These are phyloP conservation scores for Hygrophorus pudorinus DNA, from an alignment of 768 basidiomycete species.

Conservation along the genomic window DNA sequence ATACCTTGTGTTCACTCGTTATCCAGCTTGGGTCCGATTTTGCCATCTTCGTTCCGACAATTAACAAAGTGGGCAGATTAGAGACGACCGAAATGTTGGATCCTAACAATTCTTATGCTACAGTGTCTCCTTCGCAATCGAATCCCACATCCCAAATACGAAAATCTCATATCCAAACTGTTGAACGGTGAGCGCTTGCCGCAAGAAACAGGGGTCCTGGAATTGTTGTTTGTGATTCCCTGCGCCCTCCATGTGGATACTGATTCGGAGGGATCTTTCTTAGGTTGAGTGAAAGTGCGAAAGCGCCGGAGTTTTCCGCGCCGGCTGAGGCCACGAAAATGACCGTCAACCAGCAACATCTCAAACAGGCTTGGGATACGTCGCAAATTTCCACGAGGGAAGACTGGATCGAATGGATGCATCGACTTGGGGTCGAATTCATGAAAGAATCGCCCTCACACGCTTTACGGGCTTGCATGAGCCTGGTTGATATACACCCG, in stretches of 20 bases:
- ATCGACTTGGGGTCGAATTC: constrained; percentile 83
- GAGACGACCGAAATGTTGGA: background rate
- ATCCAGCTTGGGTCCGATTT: constrained; percentile 94
- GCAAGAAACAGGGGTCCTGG: constrained; percentile 69
- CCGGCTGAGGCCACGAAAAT: constrained; percentile 83
- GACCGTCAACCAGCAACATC: constrained; percentile 91
- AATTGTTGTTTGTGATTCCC: constrained; percentile 42
- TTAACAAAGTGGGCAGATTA: constrained; percentile 71
- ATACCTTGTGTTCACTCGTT: constrained; percentile 85
- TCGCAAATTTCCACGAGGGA: constrained; percentile 66
- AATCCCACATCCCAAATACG: constrained; percentile 76
- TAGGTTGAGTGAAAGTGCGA: constrained; percentile 49
- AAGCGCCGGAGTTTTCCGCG: constrained; percentile 64
- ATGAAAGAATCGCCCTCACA: constrained; percentile 98
- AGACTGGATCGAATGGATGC: constrained; percentile 97
- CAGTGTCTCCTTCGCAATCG: constrained; percentile 71
- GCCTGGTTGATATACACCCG: constrained; percentile 81
- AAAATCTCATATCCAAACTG: constrained; percentile 79
- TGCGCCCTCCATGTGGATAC: background rate
- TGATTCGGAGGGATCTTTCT: constrained; percentile 3
- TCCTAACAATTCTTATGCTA: background rate
- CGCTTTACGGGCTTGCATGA: constrained; percentile 95
- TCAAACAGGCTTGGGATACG: constrained; percentile 94
- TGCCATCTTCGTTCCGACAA: constrained; percentile 94
- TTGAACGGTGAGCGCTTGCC: constrained; percentile 88